A percentile compares a stretch with the other conserved stretches of the same genome.
Evolutionary conservation across 345 rosid genomes (phyloP).

Genomic region (Brassica incana): DNA sequence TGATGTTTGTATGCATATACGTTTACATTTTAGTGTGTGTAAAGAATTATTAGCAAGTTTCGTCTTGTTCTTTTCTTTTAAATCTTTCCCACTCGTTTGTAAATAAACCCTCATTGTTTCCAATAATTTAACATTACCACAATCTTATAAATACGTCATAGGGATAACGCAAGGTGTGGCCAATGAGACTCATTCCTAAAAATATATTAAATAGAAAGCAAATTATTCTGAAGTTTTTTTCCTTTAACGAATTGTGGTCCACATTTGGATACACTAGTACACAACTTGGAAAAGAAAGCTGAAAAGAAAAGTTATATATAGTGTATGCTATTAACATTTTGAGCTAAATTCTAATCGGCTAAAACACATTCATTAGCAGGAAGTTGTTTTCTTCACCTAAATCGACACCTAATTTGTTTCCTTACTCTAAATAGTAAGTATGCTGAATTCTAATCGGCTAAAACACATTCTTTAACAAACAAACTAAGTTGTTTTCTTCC

Average conservation of each 20-base stretch:
- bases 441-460: slow-evolving; percentile 12
- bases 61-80: neutral
- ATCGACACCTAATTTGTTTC: slow-evolving; percentile 18
- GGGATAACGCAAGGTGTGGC: neutral
- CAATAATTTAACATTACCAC: neutral
- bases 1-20: neutral
- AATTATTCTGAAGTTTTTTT: neutral
- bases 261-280: neutral
- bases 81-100: neutral
- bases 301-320: neutral
- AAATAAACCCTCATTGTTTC: neutral
- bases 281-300: neutral
- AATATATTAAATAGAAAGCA: neutral
- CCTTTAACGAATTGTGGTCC: neutral
- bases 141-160: neutral
- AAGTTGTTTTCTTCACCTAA: slow-evolving; percentile 18
- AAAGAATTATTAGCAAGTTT: neutral
- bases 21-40: neutral
- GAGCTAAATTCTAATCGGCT: slow-evolving; percentile 21
- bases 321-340: neutral
- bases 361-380: slow-evolving; percentile 20
- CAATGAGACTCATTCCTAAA: slow-evolving; percentile 14
- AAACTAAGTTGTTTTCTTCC: slow-evolving; percentile 14
- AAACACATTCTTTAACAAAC: slow-evolving; percentile 21
- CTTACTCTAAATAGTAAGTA: slow-evolving; percentile 27